Evolutionary conservation across 2,329 filamentous ascomycete genomes (phyloP).

Genomic region (Colletotrichum zoysiae): DNA sequence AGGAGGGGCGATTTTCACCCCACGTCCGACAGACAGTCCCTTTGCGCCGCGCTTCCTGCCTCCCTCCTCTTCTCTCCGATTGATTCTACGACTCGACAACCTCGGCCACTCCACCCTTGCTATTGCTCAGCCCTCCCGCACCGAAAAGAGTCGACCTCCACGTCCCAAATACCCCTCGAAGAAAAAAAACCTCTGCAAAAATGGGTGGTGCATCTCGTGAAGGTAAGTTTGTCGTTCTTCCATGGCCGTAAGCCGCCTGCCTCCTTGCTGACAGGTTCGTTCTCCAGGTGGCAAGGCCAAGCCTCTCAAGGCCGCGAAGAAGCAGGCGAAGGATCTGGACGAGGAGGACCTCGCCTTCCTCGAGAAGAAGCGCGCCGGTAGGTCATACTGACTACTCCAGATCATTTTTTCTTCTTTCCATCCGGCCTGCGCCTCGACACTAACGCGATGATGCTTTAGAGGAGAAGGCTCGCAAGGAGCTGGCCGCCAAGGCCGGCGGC

Average conservation of each 20-base stretch:
- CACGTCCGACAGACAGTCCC: slow-evolving; percentile 31
- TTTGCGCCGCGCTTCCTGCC: slow-evolving; percentile 23
- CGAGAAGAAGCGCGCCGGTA: slow-evolving; percentile 88
- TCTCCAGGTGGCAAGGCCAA: slow-evolving; percentile 81
- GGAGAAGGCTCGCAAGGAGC: slow-evolving; percentile 86
- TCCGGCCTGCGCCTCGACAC: neutral
- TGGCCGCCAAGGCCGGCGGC: slow-evolving; percentile 84
- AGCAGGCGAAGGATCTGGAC: slow-evolving; percentile 83
- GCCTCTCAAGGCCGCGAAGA: slow-evolving; percentile 91
- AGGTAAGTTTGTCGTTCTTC: slow-evolving; percentile 46
- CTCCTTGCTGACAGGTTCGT: slow-evolving; percentile 11
- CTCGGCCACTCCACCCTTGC: slow-evolving; percentile 32
- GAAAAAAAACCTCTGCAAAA: slow-evolving; percentile 31
- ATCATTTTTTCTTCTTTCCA: neutral
- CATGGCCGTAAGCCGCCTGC: neutral
- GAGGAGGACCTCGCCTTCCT: slow-evolving; percentile 88
- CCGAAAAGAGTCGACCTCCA: slow-evolving; percentile 15
- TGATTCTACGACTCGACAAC: slow-evolving; percentile 20
- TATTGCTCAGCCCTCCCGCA: slow-evolving; percentile 17
- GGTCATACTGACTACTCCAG: slow-evolving; percentile 46
- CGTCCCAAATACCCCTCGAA: slow-evolving; percentile 23
- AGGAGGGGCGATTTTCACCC: slow-evolving; percentile 43
- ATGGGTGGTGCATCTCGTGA: slow-evolving; percentile 58
- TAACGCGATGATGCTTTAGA: slow-evolving; percentile 60
- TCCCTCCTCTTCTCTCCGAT: slow-evolving; percentile 4